Conservation (phyloP, 2,329 filamentous ascomycete genomes). For the Arthrobotrys iridis region DNA sequence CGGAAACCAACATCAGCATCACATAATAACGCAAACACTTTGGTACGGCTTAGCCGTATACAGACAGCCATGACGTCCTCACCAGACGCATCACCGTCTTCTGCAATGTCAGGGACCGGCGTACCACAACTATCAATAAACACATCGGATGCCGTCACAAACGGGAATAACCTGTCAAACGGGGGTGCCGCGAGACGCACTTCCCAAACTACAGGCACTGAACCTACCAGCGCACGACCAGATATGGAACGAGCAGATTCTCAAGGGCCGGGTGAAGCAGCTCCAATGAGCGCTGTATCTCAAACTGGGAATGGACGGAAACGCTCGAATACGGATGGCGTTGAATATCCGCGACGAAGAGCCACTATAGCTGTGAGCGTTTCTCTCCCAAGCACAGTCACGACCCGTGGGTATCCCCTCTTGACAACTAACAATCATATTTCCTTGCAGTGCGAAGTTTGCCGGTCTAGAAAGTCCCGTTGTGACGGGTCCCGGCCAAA, state of each 20-base stretch:
- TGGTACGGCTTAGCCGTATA: constrained; percentile 54
- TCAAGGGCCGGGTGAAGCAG: constrained; percentile 55
- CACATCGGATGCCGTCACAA: constrained; percentile 49
- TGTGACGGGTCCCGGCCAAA: constrained; percentile 83
- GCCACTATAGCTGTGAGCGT: constrained; percentile 72
- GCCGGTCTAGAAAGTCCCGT: constrained; percentile 79
- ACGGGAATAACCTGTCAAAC: constrained; percentile 39
- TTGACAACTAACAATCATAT: constrained; percentile 2
- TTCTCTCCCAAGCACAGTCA: background rate
- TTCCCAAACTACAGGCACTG: constrained; percentile 36
- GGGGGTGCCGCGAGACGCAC: constrained; percentile 35
- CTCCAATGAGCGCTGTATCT: constrained; percentile 60
- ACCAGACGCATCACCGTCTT: constrained; percentile 49
- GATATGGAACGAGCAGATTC: constrained; percentile 56
- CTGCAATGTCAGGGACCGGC: constrained; percentile 47
- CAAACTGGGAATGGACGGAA: constrained; percentile 70
- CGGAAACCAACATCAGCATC: constrained; percentile 50
- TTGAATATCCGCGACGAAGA: constrained; percentile 72
- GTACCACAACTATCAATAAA: constrained; percentile 52
- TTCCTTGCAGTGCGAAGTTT: constrained; percentile 75
- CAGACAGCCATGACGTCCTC: constrained; percentile 53
- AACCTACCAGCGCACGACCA: constrained; percentile 28
- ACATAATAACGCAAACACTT: constrained; percentile 53
- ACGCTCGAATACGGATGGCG: constrained; percentile 67
- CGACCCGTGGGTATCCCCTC: background rate